Percentiles rank a stretch among this genome's conserved stretches.
phyloP scores from a whole-genome alignment of 805 yeast species.

The Saccharomycopsis amapae region DNA sequence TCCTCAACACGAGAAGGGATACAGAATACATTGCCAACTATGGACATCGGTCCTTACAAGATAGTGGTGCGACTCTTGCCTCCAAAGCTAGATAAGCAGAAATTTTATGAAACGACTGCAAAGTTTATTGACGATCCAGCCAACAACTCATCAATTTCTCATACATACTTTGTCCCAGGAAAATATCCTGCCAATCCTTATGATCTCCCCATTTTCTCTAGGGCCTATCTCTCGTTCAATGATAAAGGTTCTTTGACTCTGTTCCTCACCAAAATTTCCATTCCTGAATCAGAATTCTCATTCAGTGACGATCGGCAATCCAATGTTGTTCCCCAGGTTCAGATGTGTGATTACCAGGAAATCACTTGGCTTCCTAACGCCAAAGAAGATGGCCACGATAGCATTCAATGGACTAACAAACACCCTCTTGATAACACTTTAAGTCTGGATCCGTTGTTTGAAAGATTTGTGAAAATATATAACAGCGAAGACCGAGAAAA shows the following conservation, averaged over 20 bases:
- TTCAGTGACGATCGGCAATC: slow-evolving; percentile 7
- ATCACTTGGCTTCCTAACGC: neutral
- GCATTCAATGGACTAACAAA: neutral
- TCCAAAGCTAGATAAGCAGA: no score
- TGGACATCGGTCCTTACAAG: no score
- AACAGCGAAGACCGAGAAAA: neutral
- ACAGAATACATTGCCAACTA: no score
- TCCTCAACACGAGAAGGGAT: no score
- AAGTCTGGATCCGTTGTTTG: neutral
- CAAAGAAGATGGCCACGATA: neutral
- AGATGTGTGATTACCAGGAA: neutral
- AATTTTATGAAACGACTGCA: no score
- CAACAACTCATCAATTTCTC: no score
- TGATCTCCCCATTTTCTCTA: slow-evolving; percentile 10
- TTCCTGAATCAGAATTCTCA: neutral
- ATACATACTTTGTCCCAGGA: slow-evolving; percentile 10
- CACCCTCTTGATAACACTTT: neutral
- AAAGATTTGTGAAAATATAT: neutral
- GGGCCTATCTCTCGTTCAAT: slow-evolving; percentile 7
- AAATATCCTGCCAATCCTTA: slow-evolving; percentile 11
- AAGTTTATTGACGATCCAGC: no score
- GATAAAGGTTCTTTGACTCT: neutral
- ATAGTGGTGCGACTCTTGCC: no score
- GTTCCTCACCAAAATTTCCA: neutral
- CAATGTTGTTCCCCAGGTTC: slow-evolving; percentile 4